Conservation (phyloP, 140 eudicot species). For the Oenanthe javanica region DNA sequence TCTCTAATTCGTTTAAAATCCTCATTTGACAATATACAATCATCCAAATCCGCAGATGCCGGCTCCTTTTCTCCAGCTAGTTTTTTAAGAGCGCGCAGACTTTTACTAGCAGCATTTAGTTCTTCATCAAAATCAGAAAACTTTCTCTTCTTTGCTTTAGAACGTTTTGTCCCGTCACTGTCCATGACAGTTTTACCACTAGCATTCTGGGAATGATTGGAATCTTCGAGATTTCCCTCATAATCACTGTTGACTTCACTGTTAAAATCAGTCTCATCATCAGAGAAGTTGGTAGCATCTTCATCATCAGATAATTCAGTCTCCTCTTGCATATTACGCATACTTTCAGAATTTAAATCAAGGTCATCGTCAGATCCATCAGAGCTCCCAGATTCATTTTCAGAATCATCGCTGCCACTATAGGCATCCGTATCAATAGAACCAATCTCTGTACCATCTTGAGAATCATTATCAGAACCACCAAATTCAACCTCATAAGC, state of each 20-base stretch:
- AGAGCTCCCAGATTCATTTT: slow-evolving; percentile 24
- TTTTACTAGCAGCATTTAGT: slow-evolving; percentile 54
- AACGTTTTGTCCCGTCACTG: slow-evolving; percentile 18
- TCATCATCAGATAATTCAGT: slow-evolving; percentile 45
- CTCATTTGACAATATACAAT: slow-evolving; percentile 83
- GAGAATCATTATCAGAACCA: slow-evolving; percentile 24
- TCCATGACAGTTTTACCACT: neutral
- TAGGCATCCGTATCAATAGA: slow-evolving; percentile 25
- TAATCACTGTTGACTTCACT: slow-evolving; percentile 16
- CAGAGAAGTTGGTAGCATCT: slow-evolving; percentile 16
- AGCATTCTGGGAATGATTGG: slow-evolving; percentile 8
- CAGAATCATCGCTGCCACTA: slow-evolving; percentile 36
- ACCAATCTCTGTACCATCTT: slow-evolving; percentile 19
- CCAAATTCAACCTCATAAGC: slow-evolving; percentile 24
- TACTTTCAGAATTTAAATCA: slow-evolving; percentile 24
- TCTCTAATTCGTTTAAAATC: slow-evolving; percentile 77
- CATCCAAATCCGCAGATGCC: slow-evolving; percentile 20
- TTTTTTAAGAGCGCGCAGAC: slow-evolving; percentile 84
- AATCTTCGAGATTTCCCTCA: slow-evolving; percentile 22
- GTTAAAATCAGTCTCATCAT: slow-evolving; percentile 8
- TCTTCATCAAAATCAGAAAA: slow-evolving; percentile 62
- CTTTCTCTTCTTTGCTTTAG: slow-evolving; percentile 60
- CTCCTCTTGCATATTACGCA: slow-evolving; percentile 14
- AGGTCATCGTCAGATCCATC: slow-evolving; percentile 15
- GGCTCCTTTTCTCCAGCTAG: slow-evolving; percentile 50